Percentiles rank a stretch among this genome's conserved stretches.
These are phyloP conservation scores for Endothia cerciana DNA, from an alignment of 2,329 filamentous ascomycete species.

Conservation along the genomic window DNA sequence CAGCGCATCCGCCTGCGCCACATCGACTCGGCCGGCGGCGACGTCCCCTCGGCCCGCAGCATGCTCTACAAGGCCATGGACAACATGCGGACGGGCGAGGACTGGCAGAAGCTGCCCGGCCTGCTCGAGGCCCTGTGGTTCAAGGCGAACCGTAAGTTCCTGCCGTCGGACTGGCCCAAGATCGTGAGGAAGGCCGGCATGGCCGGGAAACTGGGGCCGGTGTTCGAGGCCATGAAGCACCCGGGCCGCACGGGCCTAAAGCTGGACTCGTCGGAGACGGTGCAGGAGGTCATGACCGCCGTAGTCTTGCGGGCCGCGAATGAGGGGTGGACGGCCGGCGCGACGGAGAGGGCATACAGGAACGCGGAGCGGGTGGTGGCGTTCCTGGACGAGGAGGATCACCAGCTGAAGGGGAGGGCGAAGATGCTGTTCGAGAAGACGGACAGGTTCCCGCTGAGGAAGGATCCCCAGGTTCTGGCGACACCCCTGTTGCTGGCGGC, in stretches of 20 bases:
- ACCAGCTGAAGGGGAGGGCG: constrained; percentile 35
- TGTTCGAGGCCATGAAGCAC: constrained; percentile 56
- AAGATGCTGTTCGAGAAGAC: constrained; percentile 26
- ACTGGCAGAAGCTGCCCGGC: constrained; percentile 57
- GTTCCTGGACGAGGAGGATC: constrained; percentile 49
- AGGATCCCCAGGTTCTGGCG: constrained; percentile 49
- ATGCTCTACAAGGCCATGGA: constrained; percentile 44
- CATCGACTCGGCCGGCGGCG: constrained; percentile 42
- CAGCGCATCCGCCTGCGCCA: constrained; percentile 56
- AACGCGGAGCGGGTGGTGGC: constrained; percentile 55
- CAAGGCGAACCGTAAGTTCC: constrained; percentile 46
- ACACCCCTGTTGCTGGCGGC: constrained; percentile 50
- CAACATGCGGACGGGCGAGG: constrained; percentile 51
- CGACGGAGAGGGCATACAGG: constrained; percentile 48
- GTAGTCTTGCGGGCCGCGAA: constrained; percentile 48
- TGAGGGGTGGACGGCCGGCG: constrained; percentile 39
- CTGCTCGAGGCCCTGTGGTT: constrained; percentile 54
- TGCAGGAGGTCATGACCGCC: constrained; percentile 44
- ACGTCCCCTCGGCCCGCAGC: constrained; percentile 48
- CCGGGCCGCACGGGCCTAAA: constrained; percentile 50
- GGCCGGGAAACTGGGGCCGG: constrained; percentile 46
- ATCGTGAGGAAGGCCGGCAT: constrained; percentile 47
- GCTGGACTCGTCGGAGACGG: constrained; percentile 47
- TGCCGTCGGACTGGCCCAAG: constrained; percentile 39
- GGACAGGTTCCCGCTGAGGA: constrained; percentile 38